Percentiles rank a stretch among this genome's conserved stretches.
Conservation (phyloP, 768 basidiomycete species). For the Auricularia cornea region DNA sequence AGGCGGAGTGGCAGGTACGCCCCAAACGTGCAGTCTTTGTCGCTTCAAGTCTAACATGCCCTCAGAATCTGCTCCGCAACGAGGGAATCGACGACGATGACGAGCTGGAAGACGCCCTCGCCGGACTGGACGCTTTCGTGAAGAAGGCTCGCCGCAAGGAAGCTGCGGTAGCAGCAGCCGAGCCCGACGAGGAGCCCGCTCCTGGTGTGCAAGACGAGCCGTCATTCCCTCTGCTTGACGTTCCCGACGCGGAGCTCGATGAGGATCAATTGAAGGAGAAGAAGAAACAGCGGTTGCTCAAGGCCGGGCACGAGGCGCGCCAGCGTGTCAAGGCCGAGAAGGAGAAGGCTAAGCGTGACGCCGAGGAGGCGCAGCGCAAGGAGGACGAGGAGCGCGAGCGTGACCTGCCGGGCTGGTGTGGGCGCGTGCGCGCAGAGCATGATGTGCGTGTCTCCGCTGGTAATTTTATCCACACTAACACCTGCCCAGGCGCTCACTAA, state of each 20-base stretch:
- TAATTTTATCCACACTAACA: not conserved
- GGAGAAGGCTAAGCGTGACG: constrained; percentile 70
- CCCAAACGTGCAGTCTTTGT: not conserved
- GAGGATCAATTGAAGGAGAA: constrained; percentile 94
- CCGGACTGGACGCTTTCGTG: constrained; percentile 73
- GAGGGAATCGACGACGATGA: constrained; percentile 76
- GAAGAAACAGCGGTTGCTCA: constrained; percentile 83
- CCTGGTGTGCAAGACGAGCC: constrained; percentile 54
- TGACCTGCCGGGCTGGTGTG: constrained; percentile 68
- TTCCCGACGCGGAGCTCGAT: constrained; percentile 86
- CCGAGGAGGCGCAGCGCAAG: constrained; percentile 27
- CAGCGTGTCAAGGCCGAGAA: constrained; percentile 79
- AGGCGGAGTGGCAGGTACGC: constrained; percentile 69
- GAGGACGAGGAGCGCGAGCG: constrained; percentile 46
- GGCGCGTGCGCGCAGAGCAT: constrained; percentile 66
- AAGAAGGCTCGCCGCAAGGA: constrained; percentile 79
- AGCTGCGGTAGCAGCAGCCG: constrained; percentile 26
- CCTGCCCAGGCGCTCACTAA: constrained; percentile 57
- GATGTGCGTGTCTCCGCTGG: constrained; percentile 41
- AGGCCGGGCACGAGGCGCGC: constrained; percentile 89
- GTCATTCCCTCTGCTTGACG: constrained; percentile 83
- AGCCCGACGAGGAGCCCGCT: not conserved
- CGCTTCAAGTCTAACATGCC: constrained; percentile 5
- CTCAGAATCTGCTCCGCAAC: constrained; percentile 47
- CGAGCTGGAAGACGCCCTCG: constrained; percentile 71